These are phyloP conservation scores for Talaromyces stipitatus DNA, from an alignment of 495 filamentous ascomycete genomes.

Conservation along the genomic window DNA sequence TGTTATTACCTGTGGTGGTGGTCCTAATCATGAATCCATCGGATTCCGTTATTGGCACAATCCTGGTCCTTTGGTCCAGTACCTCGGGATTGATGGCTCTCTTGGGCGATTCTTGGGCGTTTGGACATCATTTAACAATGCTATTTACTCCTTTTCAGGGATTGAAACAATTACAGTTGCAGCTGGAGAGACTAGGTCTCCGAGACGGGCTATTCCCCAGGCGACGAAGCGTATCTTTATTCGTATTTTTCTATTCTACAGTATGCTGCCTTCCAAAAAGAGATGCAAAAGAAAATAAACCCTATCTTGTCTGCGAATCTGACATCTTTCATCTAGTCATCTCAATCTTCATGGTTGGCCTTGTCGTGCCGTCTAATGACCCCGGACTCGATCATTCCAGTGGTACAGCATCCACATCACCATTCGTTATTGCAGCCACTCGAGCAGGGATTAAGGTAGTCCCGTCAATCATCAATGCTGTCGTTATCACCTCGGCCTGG, in stretches of 20 bases:
- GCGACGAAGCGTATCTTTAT: constrained; percentile 70
- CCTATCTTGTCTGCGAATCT: background rate
- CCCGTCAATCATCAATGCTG: constrained; percentile 58
- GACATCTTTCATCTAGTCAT: constrained; percentile 6
- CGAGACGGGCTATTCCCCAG: constrained; percentile 59
- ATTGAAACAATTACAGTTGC: constrained; percentile 57
- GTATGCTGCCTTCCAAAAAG: no score
- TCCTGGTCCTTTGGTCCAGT: constrained; percentile 28
- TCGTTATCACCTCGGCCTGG: constrained; percentile 65
- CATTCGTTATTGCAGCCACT: constrained; percentile 44
- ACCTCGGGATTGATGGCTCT: constrained; percentile 7
- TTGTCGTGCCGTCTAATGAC: constrained; percentile 46
- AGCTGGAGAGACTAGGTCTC: constrained; percentile 56
- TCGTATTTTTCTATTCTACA: constrained; percentile 60
- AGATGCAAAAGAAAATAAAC: no score
- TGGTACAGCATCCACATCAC: constrained; percentile 39
- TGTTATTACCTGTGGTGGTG: constrained; percentile 29
- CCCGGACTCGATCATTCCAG: constrained; percentile 33
- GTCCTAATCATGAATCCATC: constrained; percentile 25
- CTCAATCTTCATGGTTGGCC: constrained; percentile 42
- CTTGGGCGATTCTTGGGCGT: constrained; percentile 54
- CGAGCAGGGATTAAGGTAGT: constrained; percentile 47
- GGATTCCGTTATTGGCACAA: constrained; percentile 28
- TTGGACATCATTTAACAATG: constrained; percentile 61
- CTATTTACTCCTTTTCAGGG: constrained; percentile 66